Evolutionary conservation across 2,329 filamentous ascomycete genomes (phyloP), one percentile per base, ranked within the genome.

Genomic region (Nigrospora oryzae): DNA sequence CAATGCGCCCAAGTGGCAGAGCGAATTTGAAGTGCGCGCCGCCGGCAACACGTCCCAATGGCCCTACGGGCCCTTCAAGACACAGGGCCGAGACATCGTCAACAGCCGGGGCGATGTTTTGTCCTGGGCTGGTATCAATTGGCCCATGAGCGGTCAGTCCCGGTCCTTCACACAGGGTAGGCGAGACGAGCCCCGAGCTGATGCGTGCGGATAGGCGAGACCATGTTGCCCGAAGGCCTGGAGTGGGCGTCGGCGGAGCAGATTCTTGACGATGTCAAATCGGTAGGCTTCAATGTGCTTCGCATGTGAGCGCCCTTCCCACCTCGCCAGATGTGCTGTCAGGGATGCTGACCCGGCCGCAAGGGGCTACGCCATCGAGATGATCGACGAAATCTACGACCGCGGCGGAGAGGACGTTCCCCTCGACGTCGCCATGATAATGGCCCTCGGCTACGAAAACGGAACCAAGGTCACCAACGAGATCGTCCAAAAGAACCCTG

Each of bases 191-290:
- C 15, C 33, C 35, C 32, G 11, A 40, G 14, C 12, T 40, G 11
- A 16, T 13, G 37, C 23, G 23, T 28, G 5, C 23, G 23, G 4
- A 33, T 16, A 58, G 69, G 69, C 19, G 74, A 77, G 44, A 69
- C 71, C 3, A 77, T 77, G 74, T 63, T 77, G 1, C 74, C 74
- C 0, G 75, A 79, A 54, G 75, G 74, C 11, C 62, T 78, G 5
- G 74, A 78, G 51, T 74, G 75, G 61, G 64, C 65, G 36, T 76
- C 73, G 0, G 65, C 73, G 12, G 63, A 64, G 4, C 63, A 64
- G 1, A 77, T 78, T 35, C 63, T 77, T 3, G 60, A 68, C 36
- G 65, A 68, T 53, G 64, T 75, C 41, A 69, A 67, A 23, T 65
- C 66, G 36, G 62, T 77, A 10, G 74, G 73, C 2, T 72, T 77